A percentile compares a stretch with the other conserved stretches of the same genome.
phyloP scores from a whole-genome alignment of 371 early-diverging fungal species.

The Dinochytrium kinnereticum region DNA sequence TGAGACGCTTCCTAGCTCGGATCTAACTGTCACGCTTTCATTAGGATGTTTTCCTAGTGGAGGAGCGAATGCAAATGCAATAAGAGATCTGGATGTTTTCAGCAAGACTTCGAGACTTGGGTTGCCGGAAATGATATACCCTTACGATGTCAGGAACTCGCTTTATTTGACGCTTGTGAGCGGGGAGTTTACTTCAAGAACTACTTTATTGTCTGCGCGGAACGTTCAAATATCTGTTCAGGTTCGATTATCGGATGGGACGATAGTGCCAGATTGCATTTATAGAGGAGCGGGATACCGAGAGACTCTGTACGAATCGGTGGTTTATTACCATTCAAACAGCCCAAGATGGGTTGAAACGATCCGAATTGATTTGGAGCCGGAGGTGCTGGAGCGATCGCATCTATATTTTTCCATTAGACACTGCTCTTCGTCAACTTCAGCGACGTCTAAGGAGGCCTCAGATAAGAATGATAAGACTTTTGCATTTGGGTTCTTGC shows the following conservation, averaged over 20 bases:
- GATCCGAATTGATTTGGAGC: constrained; percentile 63
- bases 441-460: not conserved
- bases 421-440: constrained; percentile 27
- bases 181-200: constrained; percentile 64
- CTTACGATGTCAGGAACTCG: constrained; percentile 66
- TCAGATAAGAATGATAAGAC: constrained; percentile 13
- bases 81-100: not conserved
- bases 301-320: constrained; percentile 60
- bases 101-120: constrained; percentile 61
- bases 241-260: constrained; percentile 60
- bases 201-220: constrained; percentile 34
- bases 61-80: constrained; percentile 9
- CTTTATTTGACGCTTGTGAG: constrained; percentile 66
- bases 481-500: constrained; percentile 63
- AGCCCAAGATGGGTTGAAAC: constrained; percentile 72
- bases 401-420: constrained; percentile 69
- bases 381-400: constrained; percentile 58
- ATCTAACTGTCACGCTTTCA: constrained; percentile 59
- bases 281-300: constrained; percentile 60
- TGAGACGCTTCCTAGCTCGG: constrained; percentile 58
- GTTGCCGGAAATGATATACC: constrained; percentile 71
- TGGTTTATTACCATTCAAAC: constrained; percentile 70
- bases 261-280: constrained; percentile 63
- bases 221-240: constrained; percentile 70
- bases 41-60: constrained; percentile 10